Base-by-base conservation (phyloP, 202 grass and related monocot genomes). In the Setaria italica region DNA sequence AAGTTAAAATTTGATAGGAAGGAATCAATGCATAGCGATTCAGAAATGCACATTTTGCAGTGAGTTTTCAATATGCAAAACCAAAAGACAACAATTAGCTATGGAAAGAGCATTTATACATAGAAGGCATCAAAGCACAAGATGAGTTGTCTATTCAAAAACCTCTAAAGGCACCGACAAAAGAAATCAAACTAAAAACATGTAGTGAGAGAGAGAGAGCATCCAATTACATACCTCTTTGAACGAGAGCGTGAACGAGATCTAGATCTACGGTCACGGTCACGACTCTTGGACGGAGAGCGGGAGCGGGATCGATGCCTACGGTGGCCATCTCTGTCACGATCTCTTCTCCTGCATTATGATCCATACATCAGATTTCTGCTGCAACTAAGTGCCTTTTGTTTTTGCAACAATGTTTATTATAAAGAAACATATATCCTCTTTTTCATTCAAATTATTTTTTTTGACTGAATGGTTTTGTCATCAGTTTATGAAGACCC, bases 211-310 rank as follows among this genome's bases (percentile, higher is more conserved):
- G 16, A 16, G 13, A 6, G 57, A 79, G 8, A 16, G 59, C 19
- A 80, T 55, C 17, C 13, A 62, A 63, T 62, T 17, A 32, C 29
- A 57, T 87, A 82, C 84, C 80, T 85, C 62, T 90, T 90, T 16
- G 82, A 94, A 65, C 66, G 17, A 80, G 91, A 84, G 9, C 87
- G 74, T 10, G 85, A 84, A 65, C 74, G 83, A 81, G 86, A 89
- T 34, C 86, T 87, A 54, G 78, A 83, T 48, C 80, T 84, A 11
- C 16, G 64, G 37, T 91, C 60, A 88, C 20, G 56, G 35, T 91
- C 62, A 85, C 62, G 92, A 65, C 87, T 92, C 76, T 88, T 99
- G 30, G 97, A 99, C 47, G 72, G 81, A 32, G 95, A 98, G n/a
- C 78, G 88, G 35, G 95, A 94, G 16, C 75, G 65, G 20, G 94